Percentiles rank a stretch among this genome's conserved stretches.
Evolutionary conservation across 2,329 filamentous ascomycete genomes (phyloP).

Genomic region (Pseudovirgaria hyperparasitica): DNA sequence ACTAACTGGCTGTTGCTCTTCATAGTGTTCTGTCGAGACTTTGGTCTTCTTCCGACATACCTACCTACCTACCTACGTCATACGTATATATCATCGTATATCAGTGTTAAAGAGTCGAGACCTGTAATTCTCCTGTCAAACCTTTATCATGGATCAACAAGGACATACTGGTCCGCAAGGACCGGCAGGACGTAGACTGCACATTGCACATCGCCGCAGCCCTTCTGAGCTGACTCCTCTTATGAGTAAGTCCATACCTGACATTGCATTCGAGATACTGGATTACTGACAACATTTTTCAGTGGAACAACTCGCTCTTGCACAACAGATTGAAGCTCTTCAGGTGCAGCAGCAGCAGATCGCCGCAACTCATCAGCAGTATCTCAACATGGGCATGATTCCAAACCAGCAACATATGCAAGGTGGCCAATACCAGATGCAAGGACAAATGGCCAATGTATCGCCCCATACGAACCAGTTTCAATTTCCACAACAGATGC

Average conservation of each 20-base stretch:
- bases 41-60: no score
- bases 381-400: conserved; percentile 94
- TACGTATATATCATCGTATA: no score
- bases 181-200: conserved; percentile 75
- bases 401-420: conserved; percentile 70
- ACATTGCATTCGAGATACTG: conserved; percentile 4
- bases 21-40: no score
- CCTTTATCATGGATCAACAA: conserved; percentile 38
- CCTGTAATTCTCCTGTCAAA: no score
- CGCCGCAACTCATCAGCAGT: conserved; percentile 91
- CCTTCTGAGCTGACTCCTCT: conserved; percentile 93
- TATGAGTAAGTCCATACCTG: conserved; percentile 67
- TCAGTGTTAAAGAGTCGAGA: no score
- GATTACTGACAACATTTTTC: conserved; percentile 13
- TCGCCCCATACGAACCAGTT: conserved; percentile 66
- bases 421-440: conserved; percentile 37
- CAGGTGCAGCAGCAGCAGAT: conserved; percentile 98
- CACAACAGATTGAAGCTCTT: conserved; percentile 94
- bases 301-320: conserved; percentile 97
- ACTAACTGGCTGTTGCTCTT: no score
- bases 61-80: no score
- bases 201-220: conserved; percentile 94
- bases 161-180: conserved; percentile 44
- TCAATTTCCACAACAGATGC: conserved; percentile 62
- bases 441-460: conserved; percentile 66